Base-by-base conservation (phyloP, 208 protist species). In the Trypanosoma cruzi region DNA sequence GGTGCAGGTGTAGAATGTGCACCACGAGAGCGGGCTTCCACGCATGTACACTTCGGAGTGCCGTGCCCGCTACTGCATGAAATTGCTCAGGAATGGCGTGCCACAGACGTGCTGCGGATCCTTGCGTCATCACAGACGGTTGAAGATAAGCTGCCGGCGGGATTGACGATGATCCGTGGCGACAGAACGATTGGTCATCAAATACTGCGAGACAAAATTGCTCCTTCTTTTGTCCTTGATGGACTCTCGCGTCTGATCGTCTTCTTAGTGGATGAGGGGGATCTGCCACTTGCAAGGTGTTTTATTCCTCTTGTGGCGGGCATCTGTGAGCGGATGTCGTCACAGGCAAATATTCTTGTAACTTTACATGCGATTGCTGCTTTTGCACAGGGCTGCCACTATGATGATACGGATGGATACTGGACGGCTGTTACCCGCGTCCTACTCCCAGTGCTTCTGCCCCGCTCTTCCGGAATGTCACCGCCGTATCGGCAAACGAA, bases 281-380 rank as follows among this genome's bases (percentile, higher is more conserved):
- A 92, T 53, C 55, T 67, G 13, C 77, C 83, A n/a, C 64, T 89
- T 24, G 86, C 83, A 14, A 80, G 81, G 53, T 75, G 73, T 40
- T 88, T 89, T 72, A 24, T 88, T 18, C 75, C 81, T 0, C 34
- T 80, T 18, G 34, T 88, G 14, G 77, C 56, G 4, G 61, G 63
- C 49, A 80, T 83, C 20, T 69, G 81, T n/a, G 65, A 71, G 28
- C 73, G 75, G 37, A 57, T 73, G 58, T 77, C 80, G 29, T 85
- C 76, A 44, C 72, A 58, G 10, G 18, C 70, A 6, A 60, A 72
- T 22, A 48, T 92, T 4, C 10, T 58, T 8, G 24, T 72, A 20
- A 65, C 77, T 8, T 29, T 92, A 18, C 63, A 75, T n/a, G 55
- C 74, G 8, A 49, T 89, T n/a, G 75, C 24, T 72, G 77, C 48